Percentiles rank a stretch among this genome's conserved stretches.
phyloP scores from a whole-genome alignment of 805 yeast genomes.

The Starmerella vaccinii region DNA sequence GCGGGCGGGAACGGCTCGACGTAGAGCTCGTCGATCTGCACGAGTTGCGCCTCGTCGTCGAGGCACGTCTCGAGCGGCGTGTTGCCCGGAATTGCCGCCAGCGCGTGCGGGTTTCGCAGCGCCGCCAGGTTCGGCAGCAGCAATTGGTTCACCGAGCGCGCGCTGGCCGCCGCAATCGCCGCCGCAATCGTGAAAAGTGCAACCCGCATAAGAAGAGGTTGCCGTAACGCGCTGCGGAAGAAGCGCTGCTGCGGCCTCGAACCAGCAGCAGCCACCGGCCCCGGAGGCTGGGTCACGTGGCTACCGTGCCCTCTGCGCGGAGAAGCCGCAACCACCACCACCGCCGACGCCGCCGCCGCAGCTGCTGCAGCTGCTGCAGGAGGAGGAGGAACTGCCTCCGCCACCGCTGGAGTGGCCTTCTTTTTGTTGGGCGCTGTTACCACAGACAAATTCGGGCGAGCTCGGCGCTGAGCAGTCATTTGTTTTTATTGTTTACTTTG shows the following conservation, averaged over 20 bases:
- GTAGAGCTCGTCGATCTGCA: slow-evolving; percentile 49
- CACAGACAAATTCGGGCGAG: no score
- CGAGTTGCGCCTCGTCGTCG: slow-evolving; percentile 47
- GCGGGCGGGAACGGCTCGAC: slow-evolving; percentile 80
- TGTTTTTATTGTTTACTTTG: no score
- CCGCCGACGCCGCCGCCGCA: not conserved
- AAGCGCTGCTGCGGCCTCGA: no score
- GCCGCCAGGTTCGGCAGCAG: not conserved
- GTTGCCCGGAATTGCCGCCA: slow-evolving; percentile 59
- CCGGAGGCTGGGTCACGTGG: no score
- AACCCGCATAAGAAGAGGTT: not conserved
- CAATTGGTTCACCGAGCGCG: not conserved
- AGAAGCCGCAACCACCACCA: not conserved
- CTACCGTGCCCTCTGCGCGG: no score
- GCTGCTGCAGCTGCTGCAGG: not conserved
- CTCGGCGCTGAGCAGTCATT: no score
- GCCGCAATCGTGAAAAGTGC: not conserved
- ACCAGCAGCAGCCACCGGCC: no score
- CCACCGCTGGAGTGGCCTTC: no score
- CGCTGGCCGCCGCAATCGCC: not conserved
- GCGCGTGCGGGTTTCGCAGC: not conserved
- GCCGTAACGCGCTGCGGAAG: not conserved
- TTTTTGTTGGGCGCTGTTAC: no score
- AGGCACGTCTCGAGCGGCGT: slow-evolving; percentile 81
- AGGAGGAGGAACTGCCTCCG: no score